These are phyloP conservation scores for Neurospora terricola DNA, from an alignment of 495 filamentous ascomycete genomes.

Conservation along the genomic window DNA sequence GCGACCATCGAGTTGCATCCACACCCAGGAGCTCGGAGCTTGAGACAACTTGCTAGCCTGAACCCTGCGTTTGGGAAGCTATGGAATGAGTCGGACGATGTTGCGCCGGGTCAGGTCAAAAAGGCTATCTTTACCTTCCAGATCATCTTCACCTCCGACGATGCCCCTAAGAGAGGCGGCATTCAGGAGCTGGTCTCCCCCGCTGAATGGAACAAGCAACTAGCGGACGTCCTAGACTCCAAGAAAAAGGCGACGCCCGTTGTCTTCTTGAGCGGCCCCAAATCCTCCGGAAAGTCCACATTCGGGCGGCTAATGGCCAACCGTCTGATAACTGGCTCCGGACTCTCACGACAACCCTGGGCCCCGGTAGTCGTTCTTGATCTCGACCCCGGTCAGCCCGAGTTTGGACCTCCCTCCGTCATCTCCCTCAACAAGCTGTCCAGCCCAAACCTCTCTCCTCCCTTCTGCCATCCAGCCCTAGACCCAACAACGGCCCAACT, in stretches of 20 bases:
- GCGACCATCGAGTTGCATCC: constrained; percentile 40
- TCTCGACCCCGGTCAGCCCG: constrained; percentile 75
- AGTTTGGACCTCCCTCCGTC: constrained; percentile 68
- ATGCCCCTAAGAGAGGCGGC: constrained; percentile 31
- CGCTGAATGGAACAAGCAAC: constrained; percentile 53
- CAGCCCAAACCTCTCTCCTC: constrained; percentile 58
- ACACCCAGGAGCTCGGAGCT: constrained; percentile 40
- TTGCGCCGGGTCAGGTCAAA: neutral
- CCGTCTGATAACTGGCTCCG: constrained; percentile 48
- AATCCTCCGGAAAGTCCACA: constrained; percentile 79
- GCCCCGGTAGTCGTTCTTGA: constrained; percentile 56
- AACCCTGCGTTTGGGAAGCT: constrained; percentile 62
- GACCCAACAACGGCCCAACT: constrained; percentile 18
- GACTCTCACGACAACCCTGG: constrained; percentile 18
- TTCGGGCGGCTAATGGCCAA: constrained; percentile 71
- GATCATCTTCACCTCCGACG: constrained; percentile 37
- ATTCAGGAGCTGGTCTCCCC: constrained; percentile 54
- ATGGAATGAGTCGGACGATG: constrained; percentile 47
- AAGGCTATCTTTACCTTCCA: constrained; percentile 22
- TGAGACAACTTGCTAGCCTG: constrained; percentile 49
- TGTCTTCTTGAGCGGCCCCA: constrained; percentile 65
- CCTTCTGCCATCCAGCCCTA: constrained; percentile 59
- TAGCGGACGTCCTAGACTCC: constrained; percentile 25
- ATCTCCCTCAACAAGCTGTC: constrained; percentile 59
- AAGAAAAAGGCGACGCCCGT: constrained; percentile 31